Percentiles rank a stretch among this genome's conserved stretches.
phyloP scores from a whole-genome alignment of 345 rosid species.

The Mallotus nudiflorus region DNA sequence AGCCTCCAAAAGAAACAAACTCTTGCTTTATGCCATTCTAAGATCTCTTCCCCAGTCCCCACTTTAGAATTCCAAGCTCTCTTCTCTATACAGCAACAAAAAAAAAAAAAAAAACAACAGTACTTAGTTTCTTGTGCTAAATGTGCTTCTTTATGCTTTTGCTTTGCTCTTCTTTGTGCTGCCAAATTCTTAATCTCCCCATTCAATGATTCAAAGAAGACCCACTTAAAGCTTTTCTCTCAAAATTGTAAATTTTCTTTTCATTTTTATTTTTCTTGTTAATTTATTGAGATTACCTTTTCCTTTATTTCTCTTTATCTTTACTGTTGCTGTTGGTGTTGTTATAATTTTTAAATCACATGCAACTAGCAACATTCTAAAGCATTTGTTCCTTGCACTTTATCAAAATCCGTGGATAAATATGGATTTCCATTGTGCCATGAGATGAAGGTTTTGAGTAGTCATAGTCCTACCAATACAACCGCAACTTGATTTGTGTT shows the following conservation, averaged over 20 bases:
- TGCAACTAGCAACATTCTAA: conserved; percentile 55
- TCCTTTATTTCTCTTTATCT: conserved; percentile 36
- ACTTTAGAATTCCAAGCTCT: conserved; percentile 56
- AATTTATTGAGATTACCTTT: conserved; percentile 27
- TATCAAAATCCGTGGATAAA: conserved; percentile 13
- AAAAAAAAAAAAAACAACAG: conserved; percentile 29
- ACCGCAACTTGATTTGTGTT: conserved; percentile 25
- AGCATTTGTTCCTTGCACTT: conserved; percentile 47
- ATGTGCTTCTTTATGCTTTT: conserved; percentile 49
- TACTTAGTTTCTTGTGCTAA: conserved; percentile 50
- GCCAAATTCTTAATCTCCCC: conserved; percentile 35
- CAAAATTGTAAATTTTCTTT: conserved; percentile 11
- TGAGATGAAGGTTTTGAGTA: conserved; percentile 22
- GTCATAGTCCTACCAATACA: conserved; percentile 29
- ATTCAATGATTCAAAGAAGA: conserved; percentile 34
- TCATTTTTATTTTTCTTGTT: conserved; percentile 26
- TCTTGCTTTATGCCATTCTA: conserved; percentile 31
- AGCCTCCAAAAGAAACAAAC: conserved; percentile 28
- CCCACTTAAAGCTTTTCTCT: conserved; percentile 26
- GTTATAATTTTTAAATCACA: conserved; percentile 34
- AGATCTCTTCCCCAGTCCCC: conserved; percentile 20
- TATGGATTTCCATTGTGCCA: conserved; percentile 21
- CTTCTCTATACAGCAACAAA: conserved; percentile 43
- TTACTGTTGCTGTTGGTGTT: conserved; percentile 24
- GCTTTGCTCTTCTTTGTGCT: conserved; percentile 29